Evolutionary conservation across 2,329 filamentous ascomycete species (phyloP).

Genomic region (Aspergillus arachidicola): DNA sequence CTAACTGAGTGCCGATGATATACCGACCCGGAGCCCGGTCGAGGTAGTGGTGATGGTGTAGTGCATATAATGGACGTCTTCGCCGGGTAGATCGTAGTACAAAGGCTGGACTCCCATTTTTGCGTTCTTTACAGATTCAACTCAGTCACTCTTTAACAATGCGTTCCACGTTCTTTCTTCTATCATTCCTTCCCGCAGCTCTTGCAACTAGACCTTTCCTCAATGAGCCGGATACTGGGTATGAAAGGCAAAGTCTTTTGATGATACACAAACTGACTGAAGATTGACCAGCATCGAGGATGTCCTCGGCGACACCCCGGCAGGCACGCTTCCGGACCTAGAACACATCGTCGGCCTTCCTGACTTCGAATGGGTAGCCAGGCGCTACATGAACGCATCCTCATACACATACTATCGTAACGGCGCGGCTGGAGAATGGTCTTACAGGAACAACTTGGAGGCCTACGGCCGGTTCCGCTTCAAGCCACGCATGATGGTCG

Average conservation of each 20-base stretch:
- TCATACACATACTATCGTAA: conserved; percentile 18
- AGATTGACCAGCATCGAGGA: conserved; percentile 4
- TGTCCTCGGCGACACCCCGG: conserved; percentile 10
- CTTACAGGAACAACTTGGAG: conserved; percentile 16
- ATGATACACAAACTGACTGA: neutral
- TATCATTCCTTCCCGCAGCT: conserved; percentile 8
- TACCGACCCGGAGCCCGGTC: neutral
- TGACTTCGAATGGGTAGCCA: conserved; percentile 14
- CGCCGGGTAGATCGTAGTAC: neutral
- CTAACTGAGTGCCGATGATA: neutral
- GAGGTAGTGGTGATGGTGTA: neutral
- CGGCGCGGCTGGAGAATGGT: conserved; percentile 16
- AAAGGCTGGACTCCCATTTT: neutral
- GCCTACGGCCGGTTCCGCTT: conserved; percentile 13
- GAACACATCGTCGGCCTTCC: conserved; percentile 10
- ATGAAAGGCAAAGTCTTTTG: neutral
- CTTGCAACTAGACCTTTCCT: conserved; percentile 13
- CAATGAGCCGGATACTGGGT: conserved; percentile 16
- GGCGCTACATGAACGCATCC: conserved; percentile 13
- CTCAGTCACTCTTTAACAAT: conserved; percentile 10
- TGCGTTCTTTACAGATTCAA: neutral
- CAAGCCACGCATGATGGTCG: conserved; percentile 11
- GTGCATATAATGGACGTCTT: neutral
- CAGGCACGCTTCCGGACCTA: conserved; percentile 9
- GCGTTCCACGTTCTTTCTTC: conserved; percentile 7